These are phyloP conservation scores for Paramecium tetraurelia DNA, from an alignment of 73 alveolate genomes.

Conservation along the genomic window DNA sequence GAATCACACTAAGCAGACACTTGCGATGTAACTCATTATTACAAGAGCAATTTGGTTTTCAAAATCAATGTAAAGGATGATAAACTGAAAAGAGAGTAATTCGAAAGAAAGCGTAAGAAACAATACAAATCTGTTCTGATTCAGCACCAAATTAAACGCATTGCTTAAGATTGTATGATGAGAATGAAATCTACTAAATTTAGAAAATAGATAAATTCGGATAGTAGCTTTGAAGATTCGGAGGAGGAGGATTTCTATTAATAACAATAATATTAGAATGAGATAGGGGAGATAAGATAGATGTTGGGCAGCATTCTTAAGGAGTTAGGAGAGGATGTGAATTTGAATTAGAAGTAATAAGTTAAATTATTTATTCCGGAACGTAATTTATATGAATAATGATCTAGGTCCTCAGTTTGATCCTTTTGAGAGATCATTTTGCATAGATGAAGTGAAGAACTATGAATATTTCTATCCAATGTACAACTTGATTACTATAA, in stretches of 20 bases:
- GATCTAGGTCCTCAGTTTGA: background rate
- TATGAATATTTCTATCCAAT: slow-evolving; percentile 21
- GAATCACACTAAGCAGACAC: background rate
- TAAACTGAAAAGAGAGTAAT: background rate
- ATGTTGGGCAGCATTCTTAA: background rate
- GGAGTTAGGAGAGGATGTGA: background rate
- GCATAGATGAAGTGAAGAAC: background rate
- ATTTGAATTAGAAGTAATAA: background rate
- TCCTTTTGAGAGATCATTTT: slow-evolving; percentile 12
- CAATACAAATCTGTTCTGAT: background rate
- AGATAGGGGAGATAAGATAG: background rate
- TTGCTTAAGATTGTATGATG: background rate
- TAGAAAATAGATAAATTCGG: background rate
- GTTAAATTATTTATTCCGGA: slow-evolving; percentile 2
- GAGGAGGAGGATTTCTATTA: background rate
- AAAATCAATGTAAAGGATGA: background rate
- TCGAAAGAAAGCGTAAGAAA: background rate
- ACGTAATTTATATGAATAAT: background rate
- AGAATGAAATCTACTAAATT: background rate
- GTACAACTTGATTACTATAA: background rate
- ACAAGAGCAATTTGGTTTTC: background rate
- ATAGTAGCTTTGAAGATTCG: background rate
- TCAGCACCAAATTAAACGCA: background rate
- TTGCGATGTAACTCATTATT: slow-evolving; percentile 25
- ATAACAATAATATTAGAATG: background rate